Evolutionary conservation across 2,329 filamentous ascomycete genomes (phyloP).

Genomic region (Juglanconis sp.): DNA sequence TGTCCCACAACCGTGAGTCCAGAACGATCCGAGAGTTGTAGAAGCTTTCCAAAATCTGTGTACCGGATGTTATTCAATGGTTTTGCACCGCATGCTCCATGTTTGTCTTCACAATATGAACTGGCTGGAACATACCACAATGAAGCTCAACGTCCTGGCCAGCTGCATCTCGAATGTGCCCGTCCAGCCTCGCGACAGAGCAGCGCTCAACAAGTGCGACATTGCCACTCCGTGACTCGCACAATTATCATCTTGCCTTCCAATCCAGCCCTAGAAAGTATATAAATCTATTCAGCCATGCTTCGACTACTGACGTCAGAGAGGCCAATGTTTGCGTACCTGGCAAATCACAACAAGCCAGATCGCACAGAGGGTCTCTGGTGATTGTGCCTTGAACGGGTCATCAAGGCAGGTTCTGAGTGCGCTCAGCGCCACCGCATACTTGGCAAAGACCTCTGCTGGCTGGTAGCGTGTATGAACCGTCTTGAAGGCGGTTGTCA

Average conservation of each 20-base stretch:
- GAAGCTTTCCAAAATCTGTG: conserved; percentile 32
- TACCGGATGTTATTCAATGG: too few species aligned
- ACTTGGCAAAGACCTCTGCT: conserved; percentile 21
- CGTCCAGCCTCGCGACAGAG: conserved; percentile 23
- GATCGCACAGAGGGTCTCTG: conserved; percentile 35
- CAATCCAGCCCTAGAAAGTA: conserved; percentile 28
- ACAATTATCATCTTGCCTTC: conserved; percentile 22
- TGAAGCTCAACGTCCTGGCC: conserved; percentile 28
- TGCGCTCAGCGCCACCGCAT: conserved; percentile 28
- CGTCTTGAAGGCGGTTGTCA: neutral
- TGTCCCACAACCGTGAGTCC: conserved; percentile 8
- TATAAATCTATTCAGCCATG: neutral
- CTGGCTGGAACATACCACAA: conserved; percentile 27
- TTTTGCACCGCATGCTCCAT: too few species aligned
- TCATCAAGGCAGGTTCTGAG: conserved; percentile 27
- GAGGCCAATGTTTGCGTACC: conserved; percentile 21
- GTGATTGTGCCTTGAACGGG: conserved; percentile 24
- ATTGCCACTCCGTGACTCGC: conserved; percentile 32
- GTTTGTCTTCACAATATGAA: neutral
- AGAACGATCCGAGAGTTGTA: conserved; percentile 25
- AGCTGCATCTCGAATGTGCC: conserved; percentile 29
- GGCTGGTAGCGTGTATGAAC: neutral
- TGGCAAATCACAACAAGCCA: conserved; percentile 36
- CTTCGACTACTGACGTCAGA: neutral
- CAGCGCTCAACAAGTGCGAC: conserved; percentile 28